Evolutionary conservation across 2,329 filamentous ascomycete genomes (phyloP), one percentile per base, ranked within the genome.

Genomic region (Cercospora zeina): DNA sequence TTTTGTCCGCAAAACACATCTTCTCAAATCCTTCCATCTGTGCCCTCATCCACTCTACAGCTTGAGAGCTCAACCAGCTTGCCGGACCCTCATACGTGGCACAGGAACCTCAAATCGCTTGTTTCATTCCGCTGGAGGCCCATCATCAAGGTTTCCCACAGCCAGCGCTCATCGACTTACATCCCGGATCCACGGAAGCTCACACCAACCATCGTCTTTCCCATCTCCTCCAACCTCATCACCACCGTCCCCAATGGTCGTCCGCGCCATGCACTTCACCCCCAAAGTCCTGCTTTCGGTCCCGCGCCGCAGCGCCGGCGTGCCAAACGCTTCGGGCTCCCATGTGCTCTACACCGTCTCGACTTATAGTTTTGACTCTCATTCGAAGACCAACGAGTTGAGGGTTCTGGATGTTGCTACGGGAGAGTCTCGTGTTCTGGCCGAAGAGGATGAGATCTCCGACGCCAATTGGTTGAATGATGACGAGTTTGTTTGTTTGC

Each of bases 391-490:
- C 4, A 82, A 80, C 63, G 87, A 92, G 77, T 87, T 89, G 68
- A 85, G 87, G 16, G 75, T 93, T 27, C 78, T 96, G 42, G 86
- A 93, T 68, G 81, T 92, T 62, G 78, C 82, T 50, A 85, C 83
- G 7, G 87, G 88, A 34, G 81, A 88, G 55, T 87, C 87, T 3
- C 84, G 81, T 3, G 76, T 87, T 11, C 79, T 96, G 10, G 88
- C 85, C 51, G 83, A 88, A 57, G 85, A 90, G 65, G 72, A 81
- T 24, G 81, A 82, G 60, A 86, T 87, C 56, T 86, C 83, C 60
- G 90, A 93, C 72, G 85, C 91, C 9, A 83, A 85, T 51, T 96
- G 92, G 92, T 78, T 96, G 34, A 84, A 85, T 37, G 85, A 90
- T 45, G 82, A 83, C 36, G 85, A 86, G 19, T 74, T 86, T 75